phyloP scores from a whole-genome alignment of 768 basidiomycete species.

The Kwoniella sp. region DNA sequence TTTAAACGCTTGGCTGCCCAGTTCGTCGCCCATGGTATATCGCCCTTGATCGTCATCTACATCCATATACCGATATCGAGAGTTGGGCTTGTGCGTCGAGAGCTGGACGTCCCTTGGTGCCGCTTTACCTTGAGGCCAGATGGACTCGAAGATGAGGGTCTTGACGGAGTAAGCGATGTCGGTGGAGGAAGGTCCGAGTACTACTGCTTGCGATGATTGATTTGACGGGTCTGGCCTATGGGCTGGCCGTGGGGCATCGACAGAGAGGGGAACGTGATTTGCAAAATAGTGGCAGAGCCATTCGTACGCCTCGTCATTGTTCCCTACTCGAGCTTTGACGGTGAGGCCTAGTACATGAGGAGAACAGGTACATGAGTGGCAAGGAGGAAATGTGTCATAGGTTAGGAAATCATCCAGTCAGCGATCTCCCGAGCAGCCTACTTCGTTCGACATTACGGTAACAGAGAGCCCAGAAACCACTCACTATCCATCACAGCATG shows the following conservation, averaged over 20 bases:
- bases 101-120: conserved; percentile 10
- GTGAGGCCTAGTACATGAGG: conserved; percentile 1
- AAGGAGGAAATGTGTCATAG: neutral
- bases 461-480: neutral
- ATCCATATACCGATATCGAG: neutral
- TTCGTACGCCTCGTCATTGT: conserved; percentile 15
- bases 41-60: neutral
- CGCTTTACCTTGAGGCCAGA: conserved; percentile 3
- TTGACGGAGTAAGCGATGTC: conserved; percentile 1
- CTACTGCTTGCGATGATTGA: no score
- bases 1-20: neutral
- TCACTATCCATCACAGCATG: neutral
- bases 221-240: no score
- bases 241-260: no score
- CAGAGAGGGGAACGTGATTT: conserved; percentile 6
- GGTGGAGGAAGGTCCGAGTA: neutral
- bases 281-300: conserved; percentile 21
- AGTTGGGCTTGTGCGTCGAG: neutral
- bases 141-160: conserved; percentile 2
- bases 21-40: neutral
- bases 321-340: neutral
- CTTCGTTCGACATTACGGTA: no score
- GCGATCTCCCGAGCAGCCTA: no score
- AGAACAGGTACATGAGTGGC: no score
- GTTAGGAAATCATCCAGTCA: neutral